A percentile compares a stretch with the other conserved stretches of the same genome.
phyloP scores from a whole-genome alignment of 2,329 filamentous ascomycete species.

The Rutstroemia sp. region DNA sequence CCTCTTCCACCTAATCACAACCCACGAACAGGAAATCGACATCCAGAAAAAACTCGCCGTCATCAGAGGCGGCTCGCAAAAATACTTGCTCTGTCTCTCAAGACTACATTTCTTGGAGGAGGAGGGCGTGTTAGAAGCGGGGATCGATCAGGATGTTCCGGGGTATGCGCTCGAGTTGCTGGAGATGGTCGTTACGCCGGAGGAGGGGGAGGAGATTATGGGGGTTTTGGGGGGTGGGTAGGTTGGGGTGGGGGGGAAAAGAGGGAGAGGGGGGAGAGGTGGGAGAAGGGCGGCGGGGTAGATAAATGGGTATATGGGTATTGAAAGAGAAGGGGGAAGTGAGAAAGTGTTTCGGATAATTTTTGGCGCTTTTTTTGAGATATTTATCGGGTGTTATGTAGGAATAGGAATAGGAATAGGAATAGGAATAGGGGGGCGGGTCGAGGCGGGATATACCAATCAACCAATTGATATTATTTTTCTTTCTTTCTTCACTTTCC shows the following conservation, averaged over 20 bases:
- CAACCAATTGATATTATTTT: too few species aligned
- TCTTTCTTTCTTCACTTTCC: too few species aligned
- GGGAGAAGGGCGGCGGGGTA: too few species aligned
- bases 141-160: constrained; percentile 69
- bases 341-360: too few species aligned
- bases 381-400: too few species aligned
- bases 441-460: too few species aligned
- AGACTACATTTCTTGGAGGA: constrained; percentile 79
- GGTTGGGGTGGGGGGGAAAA: not conserved
- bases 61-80: constrained; percentile 67
- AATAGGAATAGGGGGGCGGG: too few species aligned
- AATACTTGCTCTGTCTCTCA: constrained; percentile 74
- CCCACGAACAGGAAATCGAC: constrained; percentile 51
- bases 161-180: constrained; percentile 77
- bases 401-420: too few species aligned
- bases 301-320: too few species aligned
- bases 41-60: constrained; percentile 64
- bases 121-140: constrained; percentile 66
- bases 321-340: too few species aligned
- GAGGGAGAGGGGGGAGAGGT: too few species aligned
- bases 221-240: not conserved
- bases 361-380: too few species aligned
- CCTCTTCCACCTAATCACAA: constrained; percentile 50
- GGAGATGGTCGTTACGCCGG: constrained; percentile 72
- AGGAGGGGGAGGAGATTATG: constrained; percentile 55